Base-by-base conservation (phyloP, 805 yeast species). In the Candida maesae region DNA sequence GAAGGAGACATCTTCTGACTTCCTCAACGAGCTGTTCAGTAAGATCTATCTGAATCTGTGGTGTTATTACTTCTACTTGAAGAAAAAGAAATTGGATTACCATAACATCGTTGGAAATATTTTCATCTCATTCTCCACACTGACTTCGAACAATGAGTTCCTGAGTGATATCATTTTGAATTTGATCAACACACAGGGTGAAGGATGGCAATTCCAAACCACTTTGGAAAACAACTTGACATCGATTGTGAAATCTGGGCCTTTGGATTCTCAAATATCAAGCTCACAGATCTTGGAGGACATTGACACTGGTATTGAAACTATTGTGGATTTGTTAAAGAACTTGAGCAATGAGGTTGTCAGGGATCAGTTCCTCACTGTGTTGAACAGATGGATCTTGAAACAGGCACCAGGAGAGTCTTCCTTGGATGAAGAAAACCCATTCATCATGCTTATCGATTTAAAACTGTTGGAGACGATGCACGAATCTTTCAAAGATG, bases 391-490 rank as follows among this genome's bases (percentile, higher is more conserved):
- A 49, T 86, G 95, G 90, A 67, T 84, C 17, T 42, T 51, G 21
- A 48, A 51, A 11, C 44, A 42, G 16, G 41, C 45, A 6, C 11
- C 29, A 2, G 37, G 30, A 2, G 30, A 27, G 2, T 42, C 42
- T 8, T 13, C 47, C 1, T 45, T 54, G 10, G 52, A 50, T 9
- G 51, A 52, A 1, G 65, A 66, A 5, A 70, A 73, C 44, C 82
- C 86, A n/a, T 71, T 77, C 38, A 50, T 71, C 7, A 67, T 75
- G 39, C 63, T 85, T 27, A 63, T 78, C 6, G 82, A 84, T 53
- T 64, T 87, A 44, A 74, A 81, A 44, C 55, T 87, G 10, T 60
- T 90, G 37, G 93, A 88, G 54, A 60, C 64, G 24, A 62, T 86
- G 25, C 76, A 80, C 18, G 71, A 72, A 5, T 66, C 68, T 13